These are phyloP conservation scores for Nicotiana knightiana DNA, from an alignment of 257 asterid genomes.

Conservation along the genomic window DNA sequence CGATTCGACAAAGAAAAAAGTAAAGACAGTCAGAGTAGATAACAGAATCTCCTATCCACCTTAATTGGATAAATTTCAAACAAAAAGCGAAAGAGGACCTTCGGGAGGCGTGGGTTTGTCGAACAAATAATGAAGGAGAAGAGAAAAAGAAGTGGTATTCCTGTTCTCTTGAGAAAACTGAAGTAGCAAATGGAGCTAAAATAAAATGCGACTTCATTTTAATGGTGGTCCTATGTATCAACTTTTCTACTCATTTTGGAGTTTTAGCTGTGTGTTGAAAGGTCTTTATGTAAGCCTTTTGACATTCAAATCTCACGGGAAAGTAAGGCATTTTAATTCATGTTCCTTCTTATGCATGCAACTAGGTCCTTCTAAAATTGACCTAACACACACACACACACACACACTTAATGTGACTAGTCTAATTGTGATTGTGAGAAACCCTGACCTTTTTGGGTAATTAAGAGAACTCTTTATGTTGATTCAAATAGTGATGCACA, in stretches of 20 bases:
- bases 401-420: neutral
- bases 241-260: neutral
- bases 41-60: neutral
- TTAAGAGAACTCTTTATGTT: no score
- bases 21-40: neutral
- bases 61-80: neutral
- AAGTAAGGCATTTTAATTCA: neutral
- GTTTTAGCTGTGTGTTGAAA: neutral
- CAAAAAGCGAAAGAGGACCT: neutral
- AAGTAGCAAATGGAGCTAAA: neutral
- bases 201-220: neutral
- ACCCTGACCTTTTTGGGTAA: no score
- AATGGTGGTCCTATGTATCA: slow-evolving; percentile 5
- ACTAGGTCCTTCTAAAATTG: neutral
- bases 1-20: neutral
- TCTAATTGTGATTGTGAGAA: no score
- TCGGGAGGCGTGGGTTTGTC: neutral
- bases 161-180: neutral
- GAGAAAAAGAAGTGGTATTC: neutral
- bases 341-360: slow-evolving; percentile 11
- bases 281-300: neutral
- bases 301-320: neutral
- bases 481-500: no score
- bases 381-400: no score
- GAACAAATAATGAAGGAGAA: neutral